Evolutionary conservation across 768 basidiomycete species (phyloP).

Genomic region (Thelephora ganbajun): DNA sequence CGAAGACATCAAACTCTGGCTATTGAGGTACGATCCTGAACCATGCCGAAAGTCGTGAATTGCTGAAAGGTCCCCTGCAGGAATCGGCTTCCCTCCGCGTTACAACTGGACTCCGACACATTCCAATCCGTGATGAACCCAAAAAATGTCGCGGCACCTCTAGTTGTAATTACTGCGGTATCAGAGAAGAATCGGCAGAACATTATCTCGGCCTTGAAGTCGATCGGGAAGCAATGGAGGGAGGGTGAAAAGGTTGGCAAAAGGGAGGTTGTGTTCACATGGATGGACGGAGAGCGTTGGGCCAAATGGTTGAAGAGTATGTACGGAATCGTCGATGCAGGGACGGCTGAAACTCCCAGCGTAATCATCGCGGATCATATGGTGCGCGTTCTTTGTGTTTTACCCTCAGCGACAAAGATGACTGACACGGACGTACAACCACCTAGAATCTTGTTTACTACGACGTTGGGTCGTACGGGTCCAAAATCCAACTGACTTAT

Average conservation of each 20-base stretch:
- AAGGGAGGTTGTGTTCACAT: conserved; percentile 66
- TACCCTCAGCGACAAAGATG: not conserved
- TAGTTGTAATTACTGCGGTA: conserved; percentile 64
- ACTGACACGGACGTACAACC: conserved; percentile 30
- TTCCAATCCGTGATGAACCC: conserved; percentile 84
- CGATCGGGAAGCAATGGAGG: conserved; percentile 14
- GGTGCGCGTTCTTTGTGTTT: conserved; percentile 27
- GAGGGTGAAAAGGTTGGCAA: conserved; percentile 34
- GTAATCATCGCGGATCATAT: conserved; percentile 75
- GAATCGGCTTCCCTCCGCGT: conserved; percentile 58
- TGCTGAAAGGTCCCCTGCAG: conserved; percentile 5
- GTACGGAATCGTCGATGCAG: conserved; percentile 47
- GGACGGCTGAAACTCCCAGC: conserved; percentile 12
- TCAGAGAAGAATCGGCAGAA: conserved; percentile 25
- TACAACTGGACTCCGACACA: conserved; percentile 64
- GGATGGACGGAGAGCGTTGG: conserved; percentile 85
- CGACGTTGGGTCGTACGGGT: conserved; percentile 44
- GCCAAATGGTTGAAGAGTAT: conserved; percentile 81
- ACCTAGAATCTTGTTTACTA: conserved; percentile 40
- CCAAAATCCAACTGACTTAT: conserved; percentile 39
- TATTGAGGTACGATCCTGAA: not conserved
- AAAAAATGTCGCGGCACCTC: conserved; percentile 37
- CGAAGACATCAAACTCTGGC: conserved; percentile 7
- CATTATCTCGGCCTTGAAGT: conserved; percentile 6
- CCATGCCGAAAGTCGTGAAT: conserved; percentile 36